Base-by-base conservation (phyloP, 1,284 basidiomycete genomes). In the Ceratorhiza oryzae-sativae region DNA sequence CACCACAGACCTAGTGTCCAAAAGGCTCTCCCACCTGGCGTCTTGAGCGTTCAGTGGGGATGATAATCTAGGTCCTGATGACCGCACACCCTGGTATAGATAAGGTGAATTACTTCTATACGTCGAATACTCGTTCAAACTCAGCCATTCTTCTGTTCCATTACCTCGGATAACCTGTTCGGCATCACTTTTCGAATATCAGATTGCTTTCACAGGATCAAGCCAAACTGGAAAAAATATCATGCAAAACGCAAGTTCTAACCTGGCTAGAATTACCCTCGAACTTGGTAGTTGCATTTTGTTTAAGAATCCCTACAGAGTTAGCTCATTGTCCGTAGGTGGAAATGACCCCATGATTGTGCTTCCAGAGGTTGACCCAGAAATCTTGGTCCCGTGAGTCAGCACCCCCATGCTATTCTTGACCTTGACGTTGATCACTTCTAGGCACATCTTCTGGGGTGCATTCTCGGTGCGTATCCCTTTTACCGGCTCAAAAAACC, bases 21-120 rank as follows among this genome's bases (percentile, higher is more conserved):
- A 39, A 58, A 75, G 73, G 94, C 94, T 30, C 93, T 95, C 80
- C 96, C 96, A 1, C 87, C 93, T 8, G 95, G 96, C 73, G 95
- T 97, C 20, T 79, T 98, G 77, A 97, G 97, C 82, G 91, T 92
- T 32, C n/a, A 88, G 90, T 5, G 95, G 95, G 41, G 86, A 92
- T 72, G 97, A 84, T 61, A 84, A 93, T 61, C 94, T 93, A 72
- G 97, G 96, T 46, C 90, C 92, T 93, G 45, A 86, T 97, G 74
- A 83, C 93, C 8, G 80, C 85, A 15, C 94, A 96, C 80, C 83
- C 79, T 63, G 91, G 89, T 76, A 90, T 95, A 65, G 92, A 95
- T 82, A 95, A 95, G 81, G 79, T 77, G n/a, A 45, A 20, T 3
- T 6, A 32, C 48, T 41, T 6, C 48, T 32, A 27, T 39, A 39